A percentile compares a stretch with the other conserved stretches of the same genome.
phyloP scores from a whole-genome alignment of 2,329 filamentous ascomycete genomes.

The Penicillium sp. region DNA sequence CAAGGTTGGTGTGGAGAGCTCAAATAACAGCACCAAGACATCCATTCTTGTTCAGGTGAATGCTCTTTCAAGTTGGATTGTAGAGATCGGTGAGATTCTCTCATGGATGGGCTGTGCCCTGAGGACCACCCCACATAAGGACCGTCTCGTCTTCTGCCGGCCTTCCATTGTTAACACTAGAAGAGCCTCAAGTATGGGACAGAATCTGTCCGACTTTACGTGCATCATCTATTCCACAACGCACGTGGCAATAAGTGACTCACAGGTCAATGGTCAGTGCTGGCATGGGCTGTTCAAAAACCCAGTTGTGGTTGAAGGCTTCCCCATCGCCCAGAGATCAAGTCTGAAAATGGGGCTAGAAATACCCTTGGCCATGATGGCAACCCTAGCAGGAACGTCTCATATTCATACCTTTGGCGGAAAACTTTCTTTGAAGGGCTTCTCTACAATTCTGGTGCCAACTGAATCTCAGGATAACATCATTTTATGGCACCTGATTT shows the following conservation, averaged over 20 bases:
- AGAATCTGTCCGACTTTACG: not conserved
- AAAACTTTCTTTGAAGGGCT: not conserved
- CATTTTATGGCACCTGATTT: not conserved
- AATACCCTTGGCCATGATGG: not conserved
- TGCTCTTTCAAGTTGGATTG: constrained; percentile 12
- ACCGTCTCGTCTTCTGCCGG: constrained; percentile 13
- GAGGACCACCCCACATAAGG: constrained; percentile 21
- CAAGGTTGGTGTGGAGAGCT: too few species aligned
- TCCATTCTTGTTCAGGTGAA: not conserved
- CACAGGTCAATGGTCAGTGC: not conserved
- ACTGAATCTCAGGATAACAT: not conserved
- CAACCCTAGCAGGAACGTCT: not conserved
- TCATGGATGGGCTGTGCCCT: constrained; percentile 38
- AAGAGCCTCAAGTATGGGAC: not conserved
- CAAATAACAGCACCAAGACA: not conserved
- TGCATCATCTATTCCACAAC: not conserved
- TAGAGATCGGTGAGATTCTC: constrained; percentile 38
- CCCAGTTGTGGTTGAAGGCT: not conserved
- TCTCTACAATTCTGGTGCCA: not conserved
- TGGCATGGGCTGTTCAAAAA: not conserved
- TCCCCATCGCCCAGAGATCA: not conserved
- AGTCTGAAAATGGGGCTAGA: not conserved
- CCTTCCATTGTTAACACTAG: not conserved
- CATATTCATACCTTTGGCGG: not conserved
- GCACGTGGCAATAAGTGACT: not conserved